These are phyloP conservation scores for Podospora bellae-mahoneyi DNA, from an alignment of 495 filamentous ascomycete species.

Conservation along the genomic window DNA sequence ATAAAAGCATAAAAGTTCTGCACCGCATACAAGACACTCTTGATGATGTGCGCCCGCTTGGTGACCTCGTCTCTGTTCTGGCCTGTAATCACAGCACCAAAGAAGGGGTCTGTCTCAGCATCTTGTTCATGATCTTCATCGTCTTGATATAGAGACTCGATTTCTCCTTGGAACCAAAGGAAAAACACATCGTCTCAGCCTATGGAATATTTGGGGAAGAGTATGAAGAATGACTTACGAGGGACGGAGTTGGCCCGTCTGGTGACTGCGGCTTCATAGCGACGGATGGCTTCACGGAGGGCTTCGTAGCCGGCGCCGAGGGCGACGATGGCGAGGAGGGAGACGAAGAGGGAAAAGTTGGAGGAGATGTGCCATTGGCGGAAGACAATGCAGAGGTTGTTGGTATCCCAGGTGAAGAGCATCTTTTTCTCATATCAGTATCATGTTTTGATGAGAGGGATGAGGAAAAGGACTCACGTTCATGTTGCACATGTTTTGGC, in stretches of 20 bases:
- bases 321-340: constrained; percentile 74
- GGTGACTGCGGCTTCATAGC: constrained; percentile 65
- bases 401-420: constrained; percentile 94
- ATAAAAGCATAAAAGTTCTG: constrained; percentile 99
- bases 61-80: constrained; percentile 54
- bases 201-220: neutral
- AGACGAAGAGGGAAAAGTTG: constrained; percentile 68
- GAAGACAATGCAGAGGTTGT: constrained; percentile 93
- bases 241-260: constrained; percentile 49
- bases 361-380: constrained; percentile 79
- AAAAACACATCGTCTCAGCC: constrained; percentile 2
- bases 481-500: constrained; percentile 64
- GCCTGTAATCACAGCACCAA: constrained; percentile 42
- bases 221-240: constrained; percentile 49
- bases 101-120: constrained; percentile 54
- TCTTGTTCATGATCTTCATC: neutral
- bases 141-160: neutral
- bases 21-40: constrained; percentile 79
- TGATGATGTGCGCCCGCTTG: constrained; percentile 64
- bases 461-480: constrained; percentile 54
- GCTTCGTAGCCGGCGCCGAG: constrained; percentile 89
- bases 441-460: constrained; percentile 1
- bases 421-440: constrained; percentile 54
- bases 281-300: constrained; percentile 68
- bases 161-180: constrained; percentile 40